Evolutionary conservation across 1,284 basidiomycete species (phyloP).

Genomic region (Farysia itapuensis): DNA sequence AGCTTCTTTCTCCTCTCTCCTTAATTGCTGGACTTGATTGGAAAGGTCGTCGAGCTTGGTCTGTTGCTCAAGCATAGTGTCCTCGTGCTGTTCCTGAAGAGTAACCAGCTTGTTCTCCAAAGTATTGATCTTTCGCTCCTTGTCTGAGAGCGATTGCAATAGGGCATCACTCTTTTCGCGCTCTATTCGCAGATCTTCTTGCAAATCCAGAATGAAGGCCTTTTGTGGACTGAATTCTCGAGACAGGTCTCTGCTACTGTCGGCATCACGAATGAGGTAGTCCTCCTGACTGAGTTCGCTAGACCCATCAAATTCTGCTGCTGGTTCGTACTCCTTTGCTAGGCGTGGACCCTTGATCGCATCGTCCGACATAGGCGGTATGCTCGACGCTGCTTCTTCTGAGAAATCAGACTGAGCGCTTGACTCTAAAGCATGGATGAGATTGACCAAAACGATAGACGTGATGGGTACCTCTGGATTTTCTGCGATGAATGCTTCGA

Average conservation of each 20-base stretch:
- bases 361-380: background rate
- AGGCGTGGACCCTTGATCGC: too few species aligned
- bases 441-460: slow-evolving; percentile 27
- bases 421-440: slow-evolving; percentile 26
- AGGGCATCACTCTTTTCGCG: slow-evolving; percentile 30
- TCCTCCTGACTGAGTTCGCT: slow-evolving; percentile 4
- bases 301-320: background rate
- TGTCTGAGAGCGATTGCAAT: slow-evolving; percentile 28
- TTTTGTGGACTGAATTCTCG: slow-evolving; percentile 23
- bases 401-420: slow-evolving; percentile 12
- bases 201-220: slow-evolving; percentile 19
- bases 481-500: slow-evolving; percentile 20
- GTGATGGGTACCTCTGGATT: slow-evolving; percentile 32
- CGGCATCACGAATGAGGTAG: slow-evolving; percentile 14
- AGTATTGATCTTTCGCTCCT: slow-evolving; percentile 24
- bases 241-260: slow-evolving; percentile 22
- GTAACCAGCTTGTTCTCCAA: slow-evolving; percentile 34
- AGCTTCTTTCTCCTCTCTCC: slow-evolving; percentile 27
- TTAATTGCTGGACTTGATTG: slow-evolving; percentile 28
- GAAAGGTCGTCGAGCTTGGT: slow-evolving; percentile 24
- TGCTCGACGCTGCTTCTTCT: background rate
- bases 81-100: slow-evolving; percentile 32
- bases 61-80: slow-evolving; percentile 27
- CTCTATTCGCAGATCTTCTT: slow-evolving; percentile 34
- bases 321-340: slow-evolving; percentile 9